phyloP scores from a whole-genome alignment of 257 asterid species.

The Fraxinus americana region DNA sequence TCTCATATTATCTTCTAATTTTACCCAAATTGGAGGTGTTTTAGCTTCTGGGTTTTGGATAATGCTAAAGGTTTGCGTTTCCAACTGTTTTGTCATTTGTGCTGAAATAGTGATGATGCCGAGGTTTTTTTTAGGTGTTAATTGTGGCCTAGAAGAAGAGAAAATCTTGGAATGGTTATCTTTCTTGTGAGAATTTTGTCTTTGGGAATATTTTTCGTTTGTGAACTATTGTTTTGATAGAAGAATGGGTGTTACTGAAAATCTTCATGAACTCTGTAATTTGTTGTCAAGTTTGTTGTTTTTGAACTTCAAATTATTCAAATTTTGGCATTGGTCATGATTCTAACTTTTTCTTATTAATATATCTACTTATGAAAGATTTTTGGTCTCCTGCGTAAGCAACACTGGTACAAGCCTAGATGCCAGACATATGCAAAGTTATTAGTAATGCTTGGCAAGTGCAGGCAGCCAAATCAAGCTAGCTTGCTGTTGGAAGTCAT shows the following conservation, averaged over 20 bases:
- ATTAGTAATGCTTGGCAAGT: constrained; percentile 87
- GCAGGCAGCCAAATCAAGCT: constrained; percentile 77
- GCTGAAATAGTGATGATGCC: background rate
- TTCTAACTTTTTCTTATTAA: constrained; percentile 14
- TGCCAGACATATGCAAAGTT: constrained; percentile 72
- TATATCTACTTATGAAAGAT: constrained; percentile 46
- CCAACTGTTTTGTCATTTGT: background rate
- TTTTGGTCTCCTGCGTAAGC: constrained; percentile 80
- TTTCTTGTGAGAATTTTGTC: background rate
- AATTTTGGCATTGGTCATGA: constrained; percentile 9
- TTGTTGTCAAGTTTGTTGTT: background rate
- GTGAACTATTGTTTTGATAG: background rate
- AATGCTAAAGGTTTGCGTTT: background rate
- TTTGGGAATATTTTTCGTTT: background rate
- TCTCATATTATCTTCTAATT: too few relatives aligned
- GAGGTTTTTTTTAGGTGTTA: background rate
- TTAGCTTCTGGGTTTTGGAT: constrained; percentile 10
- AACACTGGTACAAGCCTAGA: constrained; percentile 82
- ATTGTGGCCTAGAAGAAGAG: background rate
- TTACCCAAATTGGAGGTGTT: background rate
- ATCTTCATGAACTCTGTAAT: background rate
- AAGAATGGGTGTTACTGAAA: background rate
- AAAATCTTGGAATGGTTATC: background rate
- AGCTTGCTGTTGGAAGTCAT: constrained; percentile 64
- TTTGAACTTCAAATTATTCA: constrained; percentile 9